Percentiles rank a stretch among this genome's conserved stretches.
Evolutionary conservation across 2,329 filamentous ascomycete genomes (phyloP).

Genomic region (Stromatinia cepivora): DNA sequence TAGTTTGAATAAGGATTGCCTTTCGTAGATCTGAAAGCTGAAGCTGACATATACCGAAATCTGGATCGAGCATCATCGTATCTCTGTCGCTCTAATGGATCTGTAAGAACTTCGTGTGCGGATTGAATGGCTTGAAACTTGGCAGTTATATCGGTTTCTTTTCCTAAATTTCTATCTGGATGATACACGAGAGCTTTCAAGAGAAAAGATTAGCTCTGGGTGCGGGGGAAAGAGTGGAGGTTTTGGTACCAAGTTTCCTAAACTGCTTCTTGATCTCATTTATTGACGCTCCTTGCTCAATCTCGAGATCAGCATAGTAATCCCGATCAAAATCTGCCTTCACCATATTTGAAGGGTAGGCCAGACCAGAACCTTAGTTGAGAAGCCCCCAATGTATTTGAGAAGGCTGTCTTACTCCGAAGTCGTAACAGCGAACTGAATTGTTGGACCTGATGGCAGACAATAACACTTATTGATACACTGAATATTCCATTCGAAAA

Average conservation of each 20-base stretch:
- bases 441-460: constrained; percentile 4
- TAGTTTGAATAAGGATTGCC: constrained; percentile 41
- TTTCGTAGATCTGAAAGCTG: constrained; percentile 31
- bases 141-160: constrained; percentile 63
- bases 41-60: constrained; percentile 29
- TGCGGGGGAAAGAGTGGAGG: constrained; percentile 1
- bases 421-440: background rate
- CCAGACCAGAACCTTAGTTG: constrained; percentile 6
- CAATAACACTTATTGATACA: constrained; percentile 10
- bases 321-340: constrained; percentile 47
- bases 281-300: constrained; percentile 56
- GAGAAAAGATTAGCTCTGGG: constrained; percentile 13
- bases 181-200: constrained; percentile 63
- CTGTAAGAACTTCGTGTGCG: constrained; percentile 65
- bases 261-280: constrained; percentile 71
- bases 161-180: constrained; percentile 69
- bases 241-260: constrained; percentile 58
- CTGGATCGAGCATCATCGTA: constrained; percentile 39
- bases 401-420: background rate
- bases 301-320: constrained; percentile 68
- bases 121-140: constrained; percentile 72
- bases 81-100: constrained; percentile 38
- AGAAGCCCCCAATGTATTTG: constrained; percentile 1
- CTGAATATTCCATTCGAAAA: constrained; percentile 15
- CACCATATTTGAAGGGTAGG: constrained; percentile 35